Percentiles rank a stretch among this genome's conserved stretches.
Evolutionary conservation across 495 filamentous ascomycete species (phyloP).

Genomic region (Penicillium cataractarum): DNA sequence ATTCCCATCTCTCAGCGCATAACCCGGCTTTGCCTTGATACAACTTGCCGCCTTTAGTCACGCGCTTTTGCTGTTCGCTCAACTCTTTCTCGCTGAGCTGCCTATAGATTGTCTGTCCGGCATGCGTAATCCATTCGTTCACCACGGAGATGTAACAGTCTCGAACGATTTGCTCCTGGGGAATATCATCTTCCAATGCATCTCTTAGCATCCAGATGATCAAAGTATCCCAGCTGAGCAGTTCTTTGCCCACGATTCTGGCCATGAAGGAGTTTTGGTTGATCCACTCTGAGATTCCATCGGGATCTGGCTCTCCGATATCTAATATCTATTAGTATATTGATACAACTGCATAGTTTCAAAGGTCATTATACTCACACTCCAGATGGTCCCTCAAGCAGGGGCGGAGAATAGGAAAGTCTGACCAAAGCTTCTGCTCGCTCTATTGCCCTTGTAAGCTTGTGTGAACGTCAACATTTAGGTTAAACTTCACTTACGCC

Average conservation of each 20-base stretch:
- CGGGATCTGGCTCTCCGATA: constrained; percentile 3
- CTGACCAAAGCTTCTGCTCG: constrained; percentile 4
- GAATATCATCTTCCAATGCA: constrained; percentile 4
- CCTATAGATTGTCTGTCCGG: neutral
- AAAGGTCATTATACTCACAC: neutral
- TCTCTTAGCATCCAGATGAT: constrained; percentile 13
- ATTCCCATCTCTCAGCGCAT: constrained; percentile 8
- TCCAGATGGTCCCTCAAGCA: constrained; percentile 10
- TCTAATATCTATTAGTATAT: neutral
- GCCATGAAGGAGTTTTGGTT: constrained; percentile 17
- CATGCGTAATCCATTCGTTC: constrained; percentile 9
- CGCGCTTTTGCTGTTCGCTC: constrained; percentile 9
- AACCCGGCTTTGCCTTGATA: constrained; percentile 4
- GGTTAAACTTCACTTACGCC: neutral
- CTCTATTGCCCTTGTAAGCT: constrained; percentile 3
- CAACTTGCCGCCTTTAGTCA: constrained; percentile 10
- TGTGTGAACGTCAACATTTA: neutral
- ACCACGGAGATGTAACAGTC: constrained; percentile 10
- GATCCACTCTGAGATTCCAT: constrained; percentile 16
- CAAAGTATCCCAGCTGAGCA: constrained; percentile 7
- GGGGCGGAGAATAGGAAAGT: constrained; percentile 2
- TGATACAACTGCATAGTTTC: neutral
- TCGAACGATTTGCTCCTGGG: constrained; percentile 5
- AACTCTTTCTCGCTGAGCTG: constrained; percentile 6
- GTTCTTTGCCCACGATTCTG: constrained; percentile 2